Conservation (phyloP, 352 stramenopile species). For the Phytopythium mirpurense region DNA sequence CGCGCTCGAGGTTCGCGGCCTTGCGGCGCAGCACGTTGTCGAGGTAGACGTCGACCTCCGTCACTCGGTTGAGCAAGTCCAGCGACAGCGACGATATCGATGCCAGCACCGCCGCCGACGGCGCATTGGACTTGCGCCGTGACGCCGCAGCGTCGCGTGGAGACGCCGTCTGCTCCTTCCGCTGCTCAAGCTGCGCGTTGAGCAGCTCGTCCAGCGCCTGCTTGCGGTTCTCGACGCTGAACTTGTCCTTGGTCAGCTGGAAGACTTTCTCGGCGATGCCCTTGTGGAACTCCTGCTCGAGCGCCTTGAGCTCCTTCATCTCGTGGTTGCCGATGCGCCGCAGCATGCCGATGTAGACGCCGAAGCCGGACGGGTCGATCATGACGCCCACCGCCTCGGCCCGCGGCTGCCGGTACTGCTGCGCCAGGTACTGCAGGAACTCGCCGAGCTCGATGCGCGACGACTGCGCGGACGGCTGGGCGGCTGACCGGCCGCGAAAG, state of each 20-base stretch:
- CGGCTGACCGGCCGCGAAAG: slow-evolving; percentile 23
- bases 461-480: slow-evolving; percentile 7
- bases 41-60: slow-evolving; percentile 76
- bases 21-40: slow-evolving; percentile 76
- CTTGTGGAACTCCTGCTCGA: slow-evolving; percentile 79
- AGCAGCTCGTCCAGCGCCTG: slow-evolving; percentile 63
- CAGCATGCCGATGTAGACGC: slow-evolving; percentile 73
- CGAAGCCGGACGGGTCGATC: slow-evolving; percentile 64
- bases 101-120: background rate
- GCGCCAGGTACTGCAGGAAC: slow-evolving; percentile 68
- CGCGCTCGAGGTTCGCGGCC: slow-evolving; percentile 24
- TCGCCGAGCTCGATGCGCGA: slow-evolving; percentile 58
- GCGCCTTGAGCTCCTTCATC: slow-evolving; percentile 71
- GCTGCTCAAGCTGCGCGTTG: slow-evolving; percentile 23
- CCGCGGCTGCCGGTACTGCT: slow-evolving; percentile 61
- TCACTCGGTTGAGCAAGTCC: slow-evolving; percentile 78
- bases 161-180: slow-evolving; percentile 7
- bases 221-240: slow-evolving; percentile 75
- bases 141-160: background rate
- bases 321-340: slow-evolving; percentile 69
- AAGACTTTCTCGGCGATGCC: slow-evolving; percentile 77
- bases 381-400: slow-evolving; percentile 56
- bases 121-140: background rate
- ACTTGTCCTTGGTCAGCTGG: slow-evolving; percentile 81
- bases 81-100: slow-evolving; percentile 52